Conservation (phyloP, 768 basidiomycete genomes). For the Phylloporus scabripes region DNA sequence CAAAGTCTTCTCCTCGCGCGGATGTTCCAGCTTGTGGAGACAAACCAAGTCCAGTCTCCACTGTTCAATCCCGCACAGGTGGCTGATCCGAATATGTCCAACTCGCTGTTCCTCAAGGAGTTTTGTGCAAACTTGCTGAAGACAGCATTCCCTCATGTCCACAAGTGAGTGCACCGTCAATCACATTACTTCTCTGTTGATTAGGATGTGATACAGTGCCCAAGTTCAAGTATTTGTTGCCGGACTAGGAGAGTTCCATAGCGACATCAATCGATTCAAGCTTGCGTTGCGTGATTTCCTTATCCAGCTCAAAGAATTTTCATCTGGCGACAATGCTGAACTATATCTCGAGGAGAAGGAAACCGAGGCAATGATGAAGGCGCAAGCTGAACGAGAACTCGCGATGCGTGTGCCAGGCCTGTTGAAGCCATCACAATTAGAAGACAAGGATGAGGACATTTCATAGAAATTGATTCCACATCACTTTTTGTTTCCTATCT, state of each 20-base stretch:
- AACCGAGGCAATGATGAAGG: constrained; percentile 70
- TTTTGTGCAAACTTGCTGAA: constrained; percentile 84
- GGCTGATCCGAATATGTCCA: constrained; percentile 65
- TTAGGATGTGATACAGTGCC: constrained; percentile 37
- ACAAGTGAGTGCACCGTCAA: constrained; percentile 49
- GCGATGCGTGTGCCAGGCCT: constrained; percentile 96
- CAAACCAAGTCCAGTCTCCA: constrained; percentile 71
- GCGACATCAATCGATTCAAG: constrained; percentile 88
- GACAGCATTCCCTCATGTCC: constrained; percentile 89
- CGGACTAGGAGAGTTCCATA: constrained; percentile 65
- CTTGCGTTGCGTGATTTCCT: constrained; percentile 94
- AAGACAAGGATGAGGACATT: constrained; percentile 88
- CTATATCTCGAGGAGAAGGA: constrained; percentile 94
- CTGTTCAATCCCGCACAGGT: constrained; percentile 76
- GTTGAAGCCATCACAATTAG: constrained; percentile 92
- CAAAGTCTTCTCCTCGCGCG: constrained; percentile 90
- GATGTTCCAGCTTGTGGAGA: constrained; percentile 89
- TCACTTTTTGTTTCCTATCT: constrained; percentile 19
- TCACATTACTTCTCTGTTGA: constrained; percentile 8
- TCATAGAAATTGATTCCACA: constrained; percentile 28
- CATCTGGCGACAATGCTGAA: constrained; percentile 85
- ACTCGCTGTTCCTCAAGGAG: constrained; percentile 74
- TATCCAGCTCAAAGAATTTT: constrained; percentile 96
- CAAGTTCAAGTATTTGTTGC: constrained; percentile 69
- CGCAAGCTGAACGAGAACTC: constrained; percentile 77